Evolutionary conservation across 345 rosid genomes (phyloP).

Genomic region (Brassica cretica): DNA sequence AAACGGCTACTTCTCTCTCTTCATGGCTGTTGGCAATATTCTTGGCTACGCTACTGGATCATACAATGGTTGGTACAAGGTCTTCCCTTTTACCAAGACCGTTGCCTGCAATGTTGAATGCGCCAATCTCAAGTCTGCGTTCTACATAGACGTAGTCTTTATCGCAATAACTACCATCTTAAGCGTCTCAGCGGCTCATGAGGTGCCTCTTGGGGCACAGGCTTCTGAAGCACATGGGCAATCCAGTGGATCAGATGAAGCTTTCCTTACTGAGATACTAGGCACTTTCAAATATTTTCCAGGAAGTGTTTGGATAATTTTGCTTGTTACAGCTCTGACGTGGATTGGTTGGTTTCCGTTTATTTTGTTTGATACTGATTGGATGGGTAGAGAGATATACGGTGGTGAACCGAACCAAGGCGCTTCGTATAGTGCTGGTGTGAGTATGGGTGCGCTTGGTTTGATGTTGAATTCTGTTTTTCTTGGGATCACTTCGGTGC

Average conservation of each 20-base stretch:
- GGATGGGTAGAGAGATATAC: slow-evolving; percentile 96
- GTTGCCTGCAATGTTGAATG: slow-evolving; percentile 73
- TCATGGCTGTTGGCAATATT: slow-evolving; percentile 90
- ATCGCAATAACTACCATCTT: slow-evolving; percentile 62
- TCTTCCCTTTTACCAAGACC: slow-evolving; percentile 75
- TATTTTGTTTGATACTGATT: slow-evolving; percentile 91
- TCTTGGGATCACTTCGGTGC: slow-evolving; percentile 88
- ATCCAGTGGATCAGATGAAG: slow-evolving; percentile 61
- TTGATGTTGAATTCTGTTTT: slow-evolving; percentile 88
- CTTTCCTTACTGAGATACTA: slow-evolving; percentile 83
- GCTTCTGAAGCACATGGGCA: slow-evolving; percentile 52
- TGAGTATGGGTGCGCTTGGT: slow-evolving; percentile 87
- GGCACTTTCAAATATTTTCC: slow-evolving; percentile 87
- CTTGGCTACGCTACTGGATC: slow-evolving; percentile 95
- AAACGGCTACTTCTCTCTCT: slow-evolving; percentile 88
- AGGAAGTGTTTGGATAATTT: slow-evolving; percentile 57
- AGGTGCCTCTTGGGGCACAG: slow-evolving; percentile 49
- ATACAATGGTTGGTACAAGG: slow-evolving; percentile 83
- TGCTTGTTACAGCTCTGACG: slow-evolving; percentile 78
- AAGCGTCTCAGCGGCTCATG: slow-evolving; percentile 71
- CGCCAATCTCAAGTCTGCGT: slow-evolving; percentile 95
- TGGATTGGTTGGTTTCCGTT: slow-evolving; percentile 97
- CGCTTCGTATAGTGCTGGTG: slow-evolving; percentile 62
- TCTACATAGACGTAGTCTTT: slow-evolving; percentile 69
- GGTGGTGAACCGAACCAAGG: slow-evolving; percentile 87